These are phyloP conservation scores for Setaria viridis DNA, from an alignment of 202 grass and related monocot genomes.

Conservation along the genomic window DNA sequence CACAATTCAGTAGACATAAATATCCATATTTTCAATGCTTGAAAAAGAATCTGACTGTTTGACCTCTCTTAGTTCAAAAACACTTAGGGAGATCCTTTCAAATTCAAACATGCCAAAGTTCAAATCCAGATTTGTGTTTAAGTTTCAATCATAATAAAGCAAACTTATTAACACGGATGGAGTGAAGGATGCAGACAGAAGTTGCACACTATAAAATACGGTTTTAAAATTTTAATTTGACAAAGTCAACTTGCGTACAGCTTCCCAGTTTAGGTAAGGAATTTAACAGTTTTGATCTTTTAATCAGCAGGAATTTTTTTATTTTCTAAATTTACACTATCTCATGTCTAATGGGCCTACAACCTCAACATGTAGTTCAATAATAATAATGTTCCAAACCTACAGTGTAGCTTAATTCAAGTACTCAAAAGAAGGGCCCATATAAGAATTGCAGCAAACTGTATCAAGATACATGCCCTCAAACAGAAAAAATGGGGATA, in stretches of 20 bases:
- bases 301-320: neutral
- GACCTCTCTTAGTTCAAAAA: slow-evolving; percentile 15
- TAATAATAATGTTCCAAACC: neutral
- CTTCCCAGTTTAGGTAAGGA: neutral
- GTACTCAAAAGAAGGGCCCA: neutral
- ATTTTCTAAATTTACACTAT: slow-evolving; percentile 14
- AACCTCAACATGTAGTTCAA: slow-evolving; percentile 28
- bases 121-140: slow-evolving; percentile 5
- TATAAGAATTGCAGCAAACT: slow-evolving; percentile 26
- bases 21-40: slow-evolving; percentile 6
- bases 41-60: slow-evolving; percentile 19
- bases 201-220: neutral
- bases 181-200: slow-evolving; percentile 25
- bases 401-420: slow-evolving; percentile 3
- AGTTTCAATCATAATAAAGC: slow-evolving; percentile 7
- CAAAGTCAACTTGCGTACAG: neutral
- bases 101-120: slow-evolving; percentile 15
- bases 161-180: slow-evolving; percentile 21
- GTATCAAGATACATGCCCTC: slow-evolving; percentile 18
- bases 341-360: slow-evolving; percentile 7
- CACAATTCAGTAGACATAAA: slow-evolving; percentile 17
- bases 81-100: slow-evolving; percentile 5
- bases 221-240: neutral
- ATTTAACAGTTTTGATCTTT: neutral
- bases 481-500: slow-evolving; percentile 11